Conservation (phyloP, 1,284 basidiomycete species). For the Coriolopsis trogii region DNA sequence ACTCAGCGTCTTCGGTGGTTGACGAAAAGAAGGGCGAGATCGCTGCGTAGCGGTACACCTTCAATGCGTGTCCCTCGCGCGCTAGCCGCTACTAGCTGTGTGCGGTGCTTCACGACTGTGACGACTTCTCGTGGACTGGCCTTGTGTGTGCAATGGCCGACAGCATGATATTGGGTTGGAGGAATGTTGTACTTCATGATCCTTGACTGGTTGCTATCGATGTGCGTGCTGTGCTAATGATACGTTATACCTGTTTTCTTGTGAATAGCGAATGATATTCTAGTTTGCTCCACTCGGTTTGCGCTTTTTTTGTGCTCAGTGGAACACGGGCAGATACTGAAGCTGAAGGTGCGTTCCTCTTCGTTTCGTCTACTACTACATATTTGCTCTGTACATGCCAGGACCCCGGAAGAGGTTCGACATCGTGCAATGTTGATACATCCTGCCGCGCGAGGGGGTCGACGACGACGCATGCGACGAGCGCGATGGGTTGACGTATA, state of each 20-base stretch:
- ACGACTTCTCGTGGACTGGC: background rate
- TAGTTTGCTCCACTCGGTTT: too few species aligned
- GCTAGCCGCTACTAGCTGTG: background rate
- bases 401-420: too few species aligned
- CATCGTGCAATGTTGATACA: too few species aligned
- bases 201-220: slow-evolving; percentile 6
- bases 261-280: slow-evolving; percentile 8
- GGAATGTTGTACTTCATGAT: background rate
- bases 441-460: too few species aligned
- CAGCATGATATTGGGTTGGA: background rate
- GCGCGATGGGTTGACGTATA: too few species aligned
- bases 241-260: background rate
- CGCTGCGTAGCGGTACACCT: slow-evolving; percentile 3
- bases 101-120: background rate
- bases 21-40: slow-evolving; percentile 18
- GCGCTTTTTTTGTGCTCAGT: too few species aligned
- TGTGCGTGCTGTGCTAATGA: slow-evolving; percentile 1
- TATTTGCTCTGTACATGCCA: too few species aligned
- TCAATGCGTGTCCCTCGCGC: background rate
- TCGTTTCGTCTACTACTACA: too few species aligned
- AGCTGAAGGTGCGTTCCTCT: background rate
- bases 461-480: too few species aligned
- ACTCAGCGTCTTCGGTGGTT: slow-evolving; percentile 9
- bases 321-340: too few species aligned
- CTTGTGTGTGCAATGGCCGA: background rate